Evolutionary conservation across 768 basidiomycete species (phyloP).

Genomic region (Ramaria sp.): DNA sequence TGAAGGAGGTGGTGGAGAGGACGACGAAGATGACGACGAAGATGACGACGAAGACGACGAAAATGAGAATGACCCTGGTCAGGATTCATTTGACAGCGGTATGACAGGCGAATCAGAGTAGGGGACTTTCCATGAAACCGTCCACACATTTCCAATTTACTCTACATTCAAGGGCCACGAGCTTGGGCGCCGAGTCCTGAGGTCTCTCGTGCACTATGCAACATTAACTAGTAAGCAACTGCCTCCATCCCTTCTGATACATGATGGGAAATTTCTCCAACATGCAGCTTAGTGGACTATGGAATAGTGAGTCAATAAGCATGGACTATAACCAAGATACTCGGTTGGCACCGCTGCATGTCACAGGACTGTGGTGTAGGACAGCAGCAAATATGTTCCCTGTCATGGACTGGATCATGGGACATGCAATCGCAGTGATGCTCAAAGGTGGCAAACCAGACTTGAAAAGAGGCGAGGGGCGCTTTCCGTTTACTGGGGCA

Average conservation of each 20-base stretch:
- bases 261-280: constrained; percentile 22
- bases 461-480: constrained; percentile 40
- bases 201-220: background rate
- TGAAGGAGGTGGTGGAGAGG: constrained; percentile 1
- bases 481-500: constrained; percentile 23
- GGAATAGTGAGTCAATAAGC: background rate
- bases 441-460: constrained; percentile 36
- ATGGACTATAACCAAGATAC: too few species aligned
- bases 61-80: background rate
- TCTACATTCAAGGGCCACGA: too few species aligned
- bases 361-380: constrained; percentile 30
- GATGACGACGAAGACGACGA: background rate
- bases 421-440: constrained; percentile 40
- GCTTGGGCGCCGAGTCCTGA: background rate
- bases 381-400: constrained; percentile 40
- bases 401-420: constrained; percentile 34
- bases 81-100: constrained; percentile 3
- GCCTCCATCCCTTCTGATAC: background rate
- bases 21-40: constrained; percentile 7
- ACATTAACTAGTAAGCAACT: background rate
- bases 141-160: too few species aligned
- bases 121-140: background rate
- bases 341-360: constrained; percentile 35
- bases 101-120: background rate
- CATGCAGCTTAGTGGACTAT: constrained; percentile 23